Base-by-base conservation (phyloP, 2,329 filamentous ascomycete genomes). In the Colletotrichum incanum region DNA sequence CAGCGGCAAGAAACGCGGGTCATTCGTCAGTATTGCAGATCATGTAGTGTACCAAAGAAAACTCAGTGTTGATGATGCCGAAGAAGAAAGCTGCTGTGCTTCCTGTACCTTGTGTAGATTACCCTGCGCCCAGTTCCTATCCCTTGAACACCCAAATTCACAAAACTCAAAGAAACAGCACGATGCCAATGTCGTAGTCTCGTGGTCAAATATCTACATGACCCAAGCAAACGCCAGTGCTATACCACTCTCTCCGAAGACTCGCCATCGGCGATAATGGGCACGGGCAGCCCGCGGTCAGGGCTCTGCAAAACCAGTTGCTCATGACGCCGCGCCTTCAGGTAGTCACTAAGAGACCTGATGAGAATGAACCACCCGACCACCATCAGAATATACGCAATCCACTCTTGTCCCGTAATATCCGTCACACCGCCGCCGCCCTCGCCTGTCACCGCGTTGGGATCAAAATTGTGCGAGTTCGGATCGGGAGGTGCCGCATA, bases 341-440 rank as follows among this genome's bases (percentile, higher is more conserved):
- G 84, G 80, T 96, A 99, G 80, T 98, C 95, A 77, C 93, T 95
- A 23, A 98, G 91, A n/a, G 95, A 92, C 82, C 95, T 91, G 79
- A 99, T 98, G 74, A 99, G 86, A 74, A 99, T 95, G 79, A 98
- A 98, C 96, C 96, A 99, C 6, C 96, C 96, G 1, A 97, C 93
- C 79, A 99, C 94, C 96, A 99, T 99, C 59, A 99, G 84, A 20
- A 93, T 86, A 78, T 98, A 99, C 14, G 95, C 94, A 74, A 98
- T 86, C 94, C 94, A 98, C 80, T 98, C 95, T 75, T 89, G 92
- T 63, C 92, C 92, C 7, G 88, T 90, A 52, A 98, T 90, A 45
- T 90, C 88, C 8, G 85, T 82, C 12, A 87, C 79, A 16, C 84
- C 83, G 50, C 86, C 86, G 2, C 80, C 77, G 16, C 80, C 76